Conservation (phyloP, 108 stramenopile species). For the Skeletonema tropicum region DNA sequence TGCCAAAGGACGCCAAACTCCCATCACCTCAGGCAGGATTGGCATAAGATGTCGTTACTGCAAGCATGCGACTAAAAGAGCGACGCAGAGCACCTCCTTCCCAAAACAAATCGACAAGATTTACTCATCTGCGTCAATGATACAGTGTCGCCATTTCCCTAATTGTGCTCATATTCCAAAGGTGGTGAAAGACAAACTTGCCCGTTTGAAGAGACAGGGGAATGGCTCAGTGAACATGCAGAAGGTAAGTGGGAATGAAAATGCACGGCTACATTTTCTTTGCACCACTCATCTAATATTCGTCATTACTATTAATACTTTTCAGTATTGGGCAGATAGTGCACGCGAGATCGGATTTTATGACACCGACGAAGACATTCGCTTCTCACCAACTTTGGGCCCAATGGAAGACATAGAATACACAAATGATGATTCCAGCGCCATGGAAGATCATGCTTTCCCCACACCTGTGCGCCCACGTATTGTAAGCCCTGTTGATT, state of each 20-base stretch:
- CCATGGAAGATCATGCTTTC: neutral
- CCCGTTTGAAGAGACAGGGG: constrained; percentile 31
- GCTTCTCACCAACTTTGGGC: constrained; percentile 11
- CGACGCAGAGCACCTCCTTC: constrained; percentile 19
- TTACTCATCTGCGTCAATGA: constrained; percentile 36
- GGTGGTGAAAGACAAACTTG: constrained; percentile 20
- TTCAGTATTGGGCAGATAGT: constrained; percentile 31
- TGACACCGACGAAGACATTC: constrained; percentile 37
- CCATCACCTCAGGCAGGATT: constrained; percentile 37
- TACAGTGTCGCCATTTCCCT: constrained; percentile 48
- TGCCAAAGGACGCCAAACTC: constrained; percentile 30
- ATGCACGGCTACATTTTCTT: neutral
- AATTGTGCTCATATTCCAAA: constrained; percentile 36
- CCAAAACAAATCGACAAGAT: constrained; percentile 16
- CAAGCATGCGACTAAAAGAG: constrained; percentile 11
- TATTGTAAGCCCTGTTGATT: constrained; percentile 1
- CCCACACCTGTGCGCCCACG: neutral
- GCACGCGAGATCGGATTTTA: constrained; percentile 34
- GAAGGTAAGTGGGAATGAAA: neutral
- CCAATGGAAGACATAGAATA: neutral
- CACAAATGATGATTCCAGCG: neutral
- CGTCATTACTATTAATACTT: constrained; percentile 2
- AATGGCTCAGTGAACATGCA: neutral
- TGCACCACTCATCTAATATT: neutral
- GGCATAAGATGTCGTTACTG: constrained; percentile 76